These are phyloP conservation scores for Fraxinus baroniana DNA, from an alignment of 305 asterid genomes.

Conservation along the genomic window DNA sequence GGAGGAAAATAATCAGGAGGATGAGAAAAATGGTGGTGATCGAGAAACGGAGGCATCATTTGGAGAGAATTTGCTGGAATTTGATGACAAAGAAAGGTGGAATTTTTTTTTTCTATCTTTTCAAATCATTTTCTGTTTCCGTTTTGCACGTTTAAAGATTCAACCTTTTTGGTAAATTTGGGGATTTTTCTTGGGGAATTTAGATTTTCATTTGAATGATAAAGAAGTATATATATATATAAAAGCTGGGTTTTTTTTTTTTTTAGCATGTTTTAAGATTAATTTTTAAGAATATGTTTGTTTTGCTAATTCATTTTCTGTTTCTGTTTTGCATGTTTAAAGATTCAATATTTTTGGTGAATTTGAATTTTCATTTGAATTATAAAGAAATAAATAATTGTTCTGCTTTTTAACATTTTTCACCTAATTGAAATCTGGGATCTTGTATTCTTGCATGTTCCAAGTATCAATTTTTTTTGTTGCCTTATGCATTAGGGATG, in stretches of 20 bases:
- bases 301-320: background rate
- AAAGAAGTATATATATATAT: too few relatives aligned
- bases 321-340: background rate
- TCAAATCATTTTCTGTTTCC: background rate
- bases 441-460: background rate
- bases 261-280: background rate
- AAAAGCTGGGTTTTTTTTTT: background rate
- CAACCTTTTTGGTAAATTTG: background rate
- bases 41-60: conserved; percentile 18
- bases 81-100: conserved; percentile 32
- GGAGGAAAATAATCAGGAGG: conserved; percentile 5
- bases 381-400: background rate
- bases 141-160: conserved; percentile 5
- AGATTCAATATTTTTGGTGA: background rate
- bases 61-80: conserved; percentile 29
- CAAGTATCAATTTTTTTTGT: background rate
- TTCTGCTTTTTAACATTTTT: background rate
- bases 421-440: background rate
- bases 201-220: background rate
- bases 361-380: background rate
- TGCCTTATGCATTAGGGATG: background rate
- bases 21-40: background rate
- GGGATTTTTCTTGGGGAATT: background rate
- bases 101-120: background rate
- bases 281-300: background rate